These are phyloP conservation scores for Suhomyces chickasaworum DNA, from an alignment of 1,139 yeast species.

Conservation along the genomic window DNA sequence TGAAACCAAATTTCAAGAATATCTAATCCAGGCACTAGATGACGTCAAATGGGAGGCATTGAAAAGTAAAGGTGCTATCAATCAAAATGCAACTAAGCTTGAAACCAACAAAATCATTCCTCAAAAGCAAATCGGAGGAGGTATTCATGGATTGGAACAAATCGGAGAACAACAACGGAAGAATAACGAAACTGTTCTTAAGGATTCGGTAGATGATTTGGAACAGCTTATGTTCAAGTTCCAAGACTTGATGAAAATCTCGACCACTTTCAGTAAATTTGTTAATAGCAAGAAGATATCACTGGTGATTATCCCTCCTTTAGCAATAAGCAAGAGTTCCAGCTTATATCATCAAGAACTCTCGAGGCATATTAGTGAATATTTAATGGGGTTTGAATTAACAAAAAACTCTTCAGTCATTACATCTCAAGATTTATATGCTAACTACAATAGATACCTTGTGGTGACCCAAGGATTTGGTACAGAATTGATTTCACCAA, in stretches of 20 bases:
- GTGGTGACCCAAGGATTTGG: conserved; percentile 46
- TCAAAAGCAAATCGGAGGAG: conserved; percentile 30
- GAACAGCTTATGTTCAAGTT: conserved; percentile 78
- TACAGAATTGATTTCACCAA: conserved; percentile 34
- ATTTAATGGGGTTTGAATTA: conserved; percentile 39
- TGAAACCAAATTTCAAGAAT: conserved; percentile 47
- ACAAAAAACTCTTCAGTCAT: conserved; percentile 40
- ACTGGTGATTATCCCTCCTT: conserved; percentile 27
- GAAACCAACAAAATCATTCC: conserved; percentile 13
- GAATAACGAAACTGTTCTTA: conserved; percentile 63
- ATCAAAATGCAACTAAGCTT: conserved; percentile 39
- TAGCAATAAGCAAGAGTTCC: conserved; percentile 34
- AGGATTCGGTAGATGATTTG: conserved; percentile 73
- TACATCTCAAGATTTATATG: conserved; percentile 46
- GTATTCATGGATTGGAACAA: conserved; percentile 73
- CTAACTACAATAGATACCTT: conserved; percentile 44
- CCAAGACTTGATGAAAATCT: conserved; percentile 63
- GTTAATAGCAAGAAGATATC: conserved; percentile 7
- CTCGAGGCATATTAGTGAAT: conserved; percentile 54
- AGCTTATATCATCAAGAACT: conserved; percentile 40
- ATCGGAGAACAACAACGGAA: conserved; percentile 58
- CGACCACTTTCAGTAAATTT: conserved; percentile 48
- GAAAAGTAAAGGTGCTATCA: conserved; percentile 40
- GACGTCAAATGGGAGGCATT: conserved; percentile 48
- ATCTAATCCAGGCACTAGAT: conserved; percentile 46